Evolutionary conservation across 1,139 yeast genomes (phyloP), one percentile per base, ranked within the genome.

Genomic region (Candida gigantensis): DNA sequence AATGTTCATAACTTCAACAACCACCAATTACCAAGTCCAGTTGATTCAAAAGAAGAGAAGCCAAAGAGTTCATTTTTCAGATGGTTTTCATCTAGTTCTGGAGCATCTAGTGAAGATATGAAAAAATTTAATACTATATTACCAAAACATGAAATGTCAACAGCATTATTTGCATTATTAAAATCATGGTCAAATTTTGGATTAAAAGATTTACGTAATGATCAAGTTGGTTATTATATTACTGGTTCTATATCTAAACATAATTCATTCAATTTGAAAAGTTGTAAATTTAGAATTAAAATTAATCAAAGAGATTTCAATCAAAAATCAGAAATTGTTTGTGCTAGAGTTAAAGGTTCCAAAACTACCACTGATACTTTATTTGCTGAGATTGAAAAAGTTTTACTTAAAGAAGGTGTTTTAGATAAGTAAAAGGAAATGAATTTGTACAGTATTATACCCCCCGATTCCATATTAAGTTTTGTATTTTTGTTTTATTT

Each of bases 101-200:
- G 46, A 10, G 47, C 51, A 14, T 42, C 48, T 9, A 58, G 53
- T 14, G 50, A 58, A 5, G 74, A 68, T 21, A 60, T 68, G 31
- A 68, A 53, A 45, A 62, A 60, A 31, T 62, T 68, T 44, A 51
- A 56, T 27, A 74, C 82, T 2, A 66, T 72, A 23, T 60, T 77
- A 41, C 71, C 75, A 13, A 65, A 64, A 51, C 74, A 67, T 33
- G 87, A 83, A 53, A 74, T 83, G 72, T 72, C 75, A 36, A 75
- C 79, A 27, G 88, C 88, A 4, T 63, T 84, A 49, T 74, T 68
- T 56, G 79, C 85, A 26, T 70, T 83, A 42, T 64, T 84, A 49
- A 67, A 61, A 35, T 79, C 84, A 9, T 84, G 92, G 92, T 73
- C 79, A 11, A 78, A 76, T 45, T 83, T 83, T 52, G 90, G 92